Conservation (phyloP, 148 eudicot species). For the Chenopodium album region DNA sequence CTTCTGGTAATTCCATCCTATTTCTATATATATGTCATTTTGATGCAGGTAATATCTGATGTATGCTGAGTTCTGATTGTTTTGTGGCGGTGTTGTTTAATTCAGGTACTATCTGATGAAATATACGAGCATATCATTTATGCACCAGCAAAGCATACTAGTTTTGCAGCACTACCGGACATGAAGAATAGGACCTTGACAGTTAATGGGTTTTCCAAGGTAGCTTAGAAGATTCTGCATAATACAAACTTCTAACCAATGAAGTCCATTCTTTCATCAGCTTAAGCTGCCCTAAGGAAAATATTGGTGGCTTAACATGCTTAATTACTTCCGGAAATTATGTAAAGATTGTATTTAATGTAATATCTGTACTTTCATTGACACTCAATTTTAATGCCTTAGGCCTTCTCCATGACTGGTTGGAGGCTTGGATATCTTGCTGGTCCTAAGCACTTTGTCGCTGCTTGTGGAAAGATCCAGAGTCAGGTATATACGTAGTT, state of each 20-base stretch:
- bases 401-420: constrained; percentile 97
- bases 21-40: too few species aligned
- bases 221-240: constrained; percentile 13
- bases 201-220: constrained; percentile 90
- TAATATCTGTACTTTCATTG: too few species aligned
- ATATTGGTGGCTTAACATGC: background rate
- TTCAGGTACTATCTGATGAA: constrained; percentile 82
- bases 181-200: constrained; percentile 92
- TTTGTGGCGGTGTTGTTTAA: background rate
- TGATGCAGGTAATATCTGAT: too few species aligned
- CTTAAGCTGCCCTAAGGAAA: background rate
- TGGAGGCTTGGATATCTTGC: constrained; percentile 94
- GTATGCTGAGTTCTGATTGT: too few species aligned
- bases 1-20: constrained; percentile 48
- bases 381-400: background rate
- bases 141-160: constrained; percentile 80
- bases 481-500: constrained; percentile 53
- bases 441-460: constrained; percentile 77
- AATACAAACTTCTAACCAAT: background rate
- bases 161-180: constrained; percentile 89
- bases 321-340: too few species aligned
- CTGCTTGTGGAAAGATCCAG: constrained; percentile 87
- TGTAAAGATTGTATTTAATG: too few species aligned
- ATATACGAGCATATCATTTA: constrained; percentile 84
- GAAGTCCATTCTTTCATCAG: background rate